These are phyloP conservation scores for Bryoglossum gracile DNA, from an alignment of 495 filamentous ascomycete genomes.

Conservation along the genomic window DNA sequence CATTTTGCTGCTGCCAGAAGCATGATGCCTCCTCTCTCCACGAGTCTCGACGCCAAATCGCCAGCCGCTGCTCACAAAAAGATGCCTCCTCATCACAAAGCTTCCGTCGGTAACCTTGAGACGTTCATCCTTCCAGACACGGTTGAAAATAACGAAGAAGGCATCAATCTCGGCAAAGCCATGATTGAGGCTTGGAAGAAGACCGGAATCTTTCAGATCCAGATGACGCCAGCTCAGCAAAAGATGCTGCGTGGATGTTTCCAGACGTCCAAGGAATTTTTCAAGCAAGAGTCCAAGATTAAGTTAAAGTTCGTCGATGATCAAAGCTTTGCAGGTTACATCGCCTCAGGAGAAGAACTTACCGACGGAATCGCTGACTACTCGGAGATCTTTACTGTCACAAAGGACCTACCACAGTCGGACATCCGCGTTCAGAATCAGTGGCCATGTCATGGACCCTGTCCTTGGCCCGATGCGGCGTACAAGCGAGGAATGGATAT, in stretches of 20 bases:
- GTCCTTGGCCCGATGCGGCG: slow-evolving; percentile 34
- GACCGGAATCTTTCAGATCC: slow-evolving; percentile 39
- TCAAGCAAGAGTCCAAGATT: slow-evolving; percentile 25
- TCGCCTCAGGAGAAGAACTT: slow-evolving; percentile 41
- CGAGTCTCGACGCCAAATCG: not conserved
- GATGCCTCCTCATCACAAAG: not conserved
- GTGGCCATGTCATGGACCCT: slow-evolving; percentile 41
- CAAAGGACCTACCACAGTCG: slow-evolving; percentile 32
- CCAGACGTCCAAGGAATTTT: slow-evolving; percentile 32
- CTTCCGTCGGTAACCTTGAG: not conserved
- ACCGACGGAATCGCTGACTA: slow-evolving; percentile 41
- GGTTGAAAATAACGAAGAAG: not conserved
- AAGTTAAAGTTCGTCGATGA: slow-evolving; percentile 38
- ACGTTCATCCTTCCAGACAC: not conserved
- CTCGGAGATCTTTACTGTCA: slow-evolving; percentile 42
- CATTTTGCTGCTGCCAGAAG: not conserved
- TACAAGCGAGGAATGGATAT: slow-evolving; percentile 6
- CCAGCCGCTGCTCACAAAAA: not conserved
- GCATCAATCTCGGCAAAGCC: slow-evolving; percentile 21
- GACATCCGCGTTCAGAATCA: slow-evolving; percentile 31
- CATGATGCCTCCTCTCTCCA: not conserved
- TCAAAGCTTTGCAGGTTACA: slow-evolving; percentile 39
- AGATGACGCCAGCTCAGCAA: slow-evolving; percentile 25
- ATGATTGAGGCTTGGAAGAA: slow-evolving; percentile 34
- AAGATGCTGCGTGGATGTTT: slow-evolving; percentile 25